Base-by-base conservation (phyloP, 1,284 basidiomycete species). In the Meira miltonrushii region DNA sequence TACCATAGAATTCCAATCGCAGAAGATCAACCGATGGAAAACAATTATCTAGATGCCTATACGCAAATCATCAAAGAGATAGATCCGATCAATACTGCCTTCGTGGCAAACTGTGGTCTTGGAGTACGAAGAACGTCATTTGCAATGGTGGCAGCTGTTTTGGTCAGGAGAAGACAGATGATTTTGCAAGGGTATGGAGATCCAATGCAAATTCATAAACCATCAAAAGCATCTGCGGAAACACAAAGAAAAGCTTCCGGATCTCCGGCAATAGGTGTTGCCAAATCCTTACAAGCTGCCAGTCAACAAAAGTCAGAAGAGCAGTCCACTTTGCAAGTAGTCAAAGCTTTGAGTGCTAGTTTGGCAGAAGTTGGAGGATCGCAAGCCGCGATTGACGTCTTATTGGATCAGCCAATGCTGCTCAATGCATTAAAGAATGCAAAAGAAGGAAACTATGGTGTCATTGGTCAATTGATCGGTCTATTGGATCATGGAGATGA, bases 41-140 rank as follows among this genome's bases (percentile, higher is more conserved):
- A 75, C 65, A 77, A 77, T 62, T 77, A 77, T 76, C 85, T 97
- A 13, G 95, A 98, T 79, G 89, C 90, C 1, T 95, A 96, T 79
- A 83, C 94, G 17, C 84, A 85, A 12, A 86, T 93, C 50, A 87
- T 98, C 71, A 86, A 87, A 69, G 81, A 85, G 41, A 86, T 88
- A 0, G 90, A 95, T 67, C 92, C 94, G 0, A 80, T 86, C 8
- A 83, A 82, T 19, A 92, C 90, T 0, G 87, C 88, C 0, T 82
- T 98, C 15, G 90, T 98, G 1, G 96, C 98, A 79, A 94, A 91
- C 59, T 97, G 95, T 78, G 94, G 95, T 43, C 93, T 95, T 85
- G 95, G 95, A 46, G 90, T 92, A 2, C 92, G 95, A 0, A 85
- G 95, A 43, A 95, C 94, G 1, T 96, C 94, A 0, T 97, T 97